A percentile compares a stretch with the other conserved stretches of the same genome.
phyloP scores from a whole-genome alignment of 352 stramenopile species.

The Phytophthora meadii region DNA sequence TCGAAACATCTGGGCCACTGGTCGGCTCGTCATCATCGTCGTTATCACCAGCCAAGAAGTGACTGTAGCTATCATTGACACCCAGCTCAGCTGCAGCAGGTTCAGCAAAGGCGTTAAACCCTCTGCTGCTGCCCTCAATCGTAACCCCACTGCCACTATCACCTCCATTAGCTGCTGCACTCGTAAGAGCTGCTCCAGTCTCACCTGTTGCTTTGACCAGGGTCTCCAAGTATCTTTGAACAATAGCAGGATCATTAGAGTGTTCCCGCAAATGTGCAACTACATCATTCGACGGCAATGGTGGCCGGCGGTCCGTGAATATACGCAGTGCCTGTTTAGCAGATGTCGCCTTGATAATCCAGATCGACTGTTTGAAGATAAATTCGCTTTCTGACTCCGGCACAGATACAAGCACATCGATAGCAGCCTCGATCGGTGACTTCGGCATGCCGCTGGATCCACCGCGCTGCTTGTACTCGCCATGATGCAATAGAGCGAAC shows the following conservation, averaged over 20 bases:
- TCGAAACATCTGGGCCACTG: slow-evolving; percentile 25
- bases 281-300: slow-evolving; percentile 80
- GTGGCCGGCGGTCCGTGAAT: slow-evolving; percentile 79
- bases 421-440: slow-evolving; percentile 88
- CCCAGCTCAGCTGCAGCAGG: slow-evolving; percentile 38
- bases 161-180: slow-evolving; percentile 8
- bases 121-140: slow-evolving; percentile 33
- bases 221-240: slow-evolving; percentile 85
- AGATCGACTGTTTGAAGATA: slow-evolving; percentile 89
- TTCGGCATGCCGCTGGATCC: slow-evolving; percentile 77
- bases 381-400: slow-evolving; percentile 82
- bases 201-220: slow-evolving; percentile 66
- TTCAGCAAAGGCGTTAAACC: slow-evolving; percentile 32
- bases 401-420: slow-evolving; percentile 86
- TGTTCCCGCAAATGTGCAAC: slow-evolving; percentile 80
- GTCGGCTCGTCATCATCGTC: slow-evolving; percentile 61
- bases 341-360: slow-evolving; percentile 81
- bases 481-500: slow-evolving; percentile 77
- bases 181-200: slow-evolving; percentile 19
- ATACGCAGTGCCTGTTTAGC: slow-evolving; percentile 84
- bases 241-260: slow-evolving; percentile 74
- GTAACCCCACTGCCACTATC: slow-evolving; percentile 20
- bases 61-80: slow-evolving; percentile 85
- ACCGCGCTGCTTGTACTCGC: slow-evolving; percentile 80
- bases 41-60: slow-evolving; percentile 75